Base-by-base conservation (phyloP, 768 basidiomycete species). In the Crepidotus variabilis region DNA sequence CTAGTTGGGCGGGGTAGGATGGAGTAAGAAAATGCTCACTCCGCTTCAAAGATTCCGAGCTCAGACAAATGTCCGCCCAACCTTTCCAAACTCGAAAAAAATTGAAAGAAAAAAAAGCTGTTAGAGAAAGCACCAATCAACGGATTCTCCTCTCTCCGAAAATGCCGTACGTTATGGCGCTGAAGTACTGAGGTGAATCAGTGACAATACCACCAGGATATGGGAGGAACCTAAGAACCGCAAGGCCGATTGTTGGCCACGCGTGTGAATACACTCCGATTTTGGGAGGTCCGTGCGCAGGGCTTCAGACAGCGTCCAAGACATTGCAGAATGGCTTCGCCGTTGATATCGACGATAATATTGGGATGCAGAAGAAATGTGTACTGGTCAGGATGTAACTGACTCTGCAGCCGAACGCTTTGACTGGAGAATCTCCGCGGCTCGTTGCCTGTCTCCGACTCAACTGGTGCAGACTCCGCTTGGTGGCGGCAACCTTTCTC, bases 31-130 rank as follows among this genome's bases (percentile, higher is more conserved):
- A 72, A 70, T 67, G 69, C 73, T 73, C 72, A 75, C 77, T 76
- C 75, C 74, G 75, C 75, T 69, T 75, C 67, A 75, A 75, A 75
- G 72, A 66, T 72, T 72, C 72, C 68, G 74, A 74, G 76, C 75
- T 75, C 71, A 74, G 74, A 75, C 63, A 67, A 68, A 68, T 60
- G 59, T 61, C 59, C 56, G 52, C 45, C 32, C 24, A 47, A 33
- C 22, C 10, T 55, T 28, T 32, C 46, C 35, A 35, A 47, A 36
- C 20, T 36, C 32, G 45, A 33, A 20, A 51, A 34, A n/a, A 23
- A 21, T 24, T n/a, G 32, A 47, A 20, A 23, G 52, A 35, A 43
- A 34, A 24, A 47, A 20, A 39, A n/a, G 50, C 23, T 4, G 51
- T 5, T 21, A 20, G 36, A 51, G 13, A 28, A 47, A 24, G 28